phyloP scores from a whole-genome alignment of 805 yeast genomes.

The Saccharomycopsis guyanensis region DNA sequence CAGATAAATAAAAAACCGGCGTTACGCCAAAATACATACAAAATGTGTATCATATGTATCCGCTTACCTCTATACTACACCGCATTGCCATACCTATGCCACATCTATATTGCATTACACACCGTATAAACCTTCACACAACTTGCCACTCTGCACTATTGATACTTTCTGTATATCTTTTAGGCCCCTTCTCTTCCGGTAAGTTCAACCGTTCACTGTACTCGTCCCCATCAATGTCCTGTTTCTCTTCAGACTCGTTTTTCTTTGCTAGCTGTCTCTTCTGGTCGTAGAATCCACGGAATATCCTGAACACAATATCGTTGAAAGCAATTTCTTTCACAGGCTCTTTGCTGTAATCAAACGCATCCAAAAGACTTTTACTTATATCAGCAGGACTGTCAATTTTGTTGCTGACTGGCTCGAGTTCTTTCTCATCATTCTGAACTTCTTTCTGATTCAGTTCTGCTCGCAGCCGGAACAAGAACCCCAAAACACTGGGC shows the following conservation, averaged over 20 bases:
- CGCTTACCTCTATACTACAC: too few relatives aligned
- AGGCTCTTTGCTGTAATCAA: conserved; percentile 8
- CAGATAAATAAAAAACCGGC: too few relatives aligned
- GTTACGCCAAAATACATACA: too few relatives aligned
- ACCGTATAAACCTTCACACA: too few relatives aligned
- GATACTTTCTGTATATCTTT: neutral
- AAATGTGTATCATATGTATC: too few relatives aligned
- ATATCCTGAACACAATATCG: conserved; percentile 15
- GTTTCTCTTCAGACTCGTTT: neutral
- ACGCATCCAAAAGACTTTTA: conserved; percentile 1
- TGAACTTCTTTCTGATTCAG: neutral
- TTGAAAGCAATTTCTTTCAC: conserved; percentile 9
- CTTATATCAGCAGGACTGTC: neutral
- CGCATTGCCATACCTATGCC: too few relatives aligned
- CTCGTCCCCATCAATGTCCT: neutral
- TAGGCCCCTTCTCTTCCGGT: neutral
- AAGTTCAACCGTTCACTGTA: neutral
- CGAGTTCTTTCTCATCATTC: neutral
- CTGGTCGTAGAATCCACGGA: conserved; percentile 12
- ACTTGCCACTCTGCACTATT: neutral
- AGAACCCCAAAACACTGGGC: conserved; percentile 1
- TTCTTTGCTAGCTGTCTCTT: neutral
- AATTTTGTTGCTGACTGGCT: neutral
- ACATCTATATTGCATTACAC: too few relatives aligned
- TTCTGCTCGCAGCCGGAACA: neutral